Evolutionary conservation across 2,329 filamentous ascomycete genomes (phyloP).

Genomic region (Westerdykella sp.): DNA sequence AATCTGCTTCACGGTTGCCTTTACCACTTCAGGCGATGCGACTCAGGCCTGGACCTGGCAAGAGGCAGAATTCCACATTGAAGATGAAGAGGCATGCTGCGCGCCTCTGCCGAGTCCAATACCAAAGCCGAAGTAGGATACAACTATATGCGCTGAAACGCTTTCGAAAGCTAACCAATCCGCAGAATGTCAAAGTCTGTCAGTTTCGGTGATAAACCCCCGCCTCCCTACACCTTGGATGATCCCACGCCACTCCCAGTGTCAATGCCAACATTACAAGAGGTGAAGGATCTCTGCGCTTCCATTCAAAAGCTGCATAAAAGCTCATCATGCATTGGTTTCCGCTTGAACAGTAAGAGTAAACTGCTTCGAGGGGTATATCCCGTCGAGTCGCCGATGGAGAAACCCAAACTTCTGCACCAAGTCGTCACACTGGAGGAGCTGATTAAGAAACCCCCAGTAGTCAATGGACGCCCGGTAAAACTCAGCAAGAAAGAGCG

Average conservation of each 20-base stretch:
- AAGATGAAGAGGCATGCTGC: conserved; percentile 20
- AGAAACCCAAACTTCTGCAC: conserved; percentile 8
- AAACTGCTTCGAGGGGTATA: conserved; percentile 26
- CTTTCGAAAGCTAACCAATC: conserved; percentile 4
- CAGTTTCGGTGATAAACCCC: conserved; percentile 25
- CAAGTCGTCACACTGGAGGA: conserved; percentile 28
- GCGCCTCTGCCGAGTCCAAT: conserved; percentile 7
- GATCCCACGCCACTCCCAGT: conserved; percentile 11
- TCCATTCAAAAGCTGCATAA: conserved; percentile 27
- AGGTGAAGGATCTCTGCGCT: conserved; percentile 33
- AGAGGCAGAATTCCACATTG: conserved; percentile 29
- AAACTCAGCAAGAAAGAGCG: conserved; percentile 33
- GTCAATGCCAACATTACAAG: conserved; percentile 12
- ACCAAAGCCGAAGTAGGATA: conserved; percentile 18
- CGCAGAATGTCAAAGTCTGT: conserved; percentile 26
- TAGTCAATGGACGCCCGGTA: conserved; percentile 18
- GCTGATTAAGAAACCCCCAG: conserved; percentile 21
- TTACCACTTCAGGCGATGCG: conserved; percentile 14
- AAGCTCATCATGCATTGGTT: conserved; percentile 23
- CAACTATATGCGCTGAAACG: not conserved
- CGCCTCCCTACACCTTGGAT: conserved; percentile 25
- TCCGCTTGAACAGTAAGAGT: conserved; percentile 28
- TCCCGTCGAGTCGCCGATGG: conserved; percentile 10
- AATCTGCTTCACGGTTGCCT: conserved; percentile 31
- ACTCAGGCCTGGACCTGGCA: conserved; percentile 24